Percentiles rank a stretch among this genome's conserved stretches.
Conservation (phyloP, 208 protist genomes). For the Leishmania arabica region DNA sequence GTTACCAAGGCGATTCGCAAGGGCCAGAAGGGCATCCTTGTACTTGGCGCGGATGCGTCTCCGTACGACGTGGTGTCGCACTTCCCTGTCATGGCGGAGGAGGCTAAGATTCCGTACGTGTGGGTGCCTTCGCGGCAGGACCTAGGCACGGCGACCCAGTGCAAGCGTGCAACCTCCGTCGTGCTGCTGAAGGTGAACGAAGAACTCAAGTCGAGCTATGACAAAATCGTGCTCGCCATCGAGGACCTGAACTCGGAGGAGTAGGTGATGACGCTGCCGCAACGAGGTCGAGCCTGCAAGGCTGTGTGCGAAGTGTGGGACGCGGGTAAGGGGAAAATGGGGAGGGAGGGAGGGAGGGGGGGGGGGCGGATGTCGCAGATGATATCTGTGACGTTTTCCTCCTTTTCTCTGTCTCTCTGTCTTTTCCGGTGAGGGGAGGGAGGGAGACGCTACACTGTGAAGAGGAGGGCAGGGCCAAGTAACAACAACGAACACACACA, state of each 20-base stretch:
- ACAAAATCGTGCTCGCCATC: slow-evolving; percentile 89
- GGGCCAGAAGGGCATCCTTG: slow-evolving; percentile 89
- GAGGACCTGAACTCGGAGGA: slow-evolving; percentile 84
- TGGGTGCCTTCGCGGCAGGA: slow-evolving; percentile 94
- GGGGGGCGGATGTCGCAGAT: background rate
- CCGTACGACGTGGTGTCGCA: slow-evolving; percentile 95
- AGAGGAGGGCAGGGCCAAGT: no score
- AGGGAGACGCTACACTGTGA: background rate
- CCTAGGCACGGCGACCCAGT: slow-evolving; percentile 91
- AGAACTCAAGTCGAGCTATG: slow-evolving; percentile 83
- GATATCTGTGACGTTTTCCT: background rate
- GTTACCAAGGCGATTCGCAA: slow-evolving; percentile 94
- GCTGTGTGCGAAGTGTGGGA: background rate
- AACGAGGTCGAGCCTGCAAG: background rate
- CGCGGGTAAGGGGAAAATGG: background rate
- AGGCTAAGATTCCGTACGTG: slow-evolving; percentile 93
- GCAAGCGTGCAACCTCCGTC: slow-evolving; percentile 93
- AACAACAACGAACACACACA: no score
- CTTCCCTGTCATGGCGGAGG: slow-evolving; percentile 92
- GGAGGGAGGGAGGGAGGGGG: no score
- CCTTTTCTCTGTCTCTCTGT: background rate
- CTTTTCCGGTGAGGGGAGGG: background rate
- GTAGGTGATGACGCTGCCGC: slow-evolving; percentile 18
- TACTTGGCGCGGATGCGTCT: slow-evolving; percentile 92
- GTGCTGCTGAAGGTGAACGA: slow-evolving; percentile 90